Evolutionary conservation across 306 rosid species (phyloP).

Genomic region (Inga leiocalycina): DNA sequence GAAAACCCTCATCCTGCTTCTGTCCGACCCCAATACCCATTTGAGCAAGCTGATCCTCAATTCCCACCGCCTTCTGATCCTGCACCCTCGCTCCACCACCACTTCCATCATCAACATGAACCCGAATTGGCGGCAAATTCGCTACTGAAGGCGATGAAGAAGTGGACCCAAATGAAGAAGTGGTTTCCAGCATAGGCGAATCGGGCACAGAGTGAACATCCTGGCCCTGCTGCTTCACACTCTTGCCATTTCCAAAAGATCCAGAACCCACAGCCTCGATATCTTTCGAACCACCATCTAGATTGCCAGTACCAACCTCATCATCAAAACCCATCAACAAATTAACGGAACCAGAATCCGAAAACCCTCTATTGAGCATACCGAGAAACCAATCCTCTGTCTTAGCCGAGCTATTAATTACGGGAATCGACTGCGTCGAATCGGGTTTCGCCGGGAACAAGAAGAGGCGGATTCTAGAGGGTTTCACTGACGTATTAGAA

Average conservation of each 20-base stretch:
- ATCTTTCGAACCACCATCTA: slow-evolving; percentile 56
- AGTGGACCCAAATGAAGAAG: slow-evolving; percentile 92
- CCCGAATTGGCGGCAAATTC: slow-evolving; percentile 90
- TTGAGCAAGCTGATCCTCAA: slow-evolving; percentile 92
- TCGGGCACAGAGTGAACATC: slow-evolving; percentile 97
- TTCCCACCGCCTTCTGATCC: slow-evolving; percentile 80
- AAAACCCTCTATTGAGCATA: slow-evolving; percentile 70
- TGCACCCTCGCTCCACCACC: slow-evolving; percentile 55
- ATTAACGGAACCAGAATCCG: slow-evolving; percentile 84
- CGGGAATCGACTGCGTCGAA: slow-evolving; percentile 72
- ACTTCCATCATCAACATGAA: slow-evolving; percentile 69
- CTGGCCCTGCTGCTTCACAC: slow-evolving; percentile 62
- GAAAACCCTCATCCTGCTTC: slow-evolving; percentile 74
- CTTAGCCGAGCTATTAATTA: slow-evolving; percentile 67
- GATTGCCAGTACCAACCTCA: slow-evolving; percentile 45
- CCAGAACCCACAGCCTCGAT: slow-evolving; percentile 53
- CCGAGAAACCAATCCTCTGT: slow-evolving; percentile 87
- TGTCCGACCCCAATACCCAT: slow-evolving; percentile 55
- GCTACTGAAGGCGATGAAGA: slow-evolving; percentile 88
- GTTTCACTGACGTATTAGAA: slow-evolving; percentile 51
- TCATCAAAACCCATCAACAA: slow-evolving; percentile 82
- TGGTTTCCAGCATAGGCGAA: slow-evolving; percentile 88
- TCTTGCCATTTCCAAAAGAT: slow-evolving; percentile 64
- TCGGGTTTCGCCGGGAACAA: slow-evolving; percentile 79
- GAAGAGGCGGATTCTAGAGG: slow-evolving; percentile 79